Conservation (phyloP, 2,329 filamentous ascomycete genomes). For the Aureobasidium sp. region DNA sequence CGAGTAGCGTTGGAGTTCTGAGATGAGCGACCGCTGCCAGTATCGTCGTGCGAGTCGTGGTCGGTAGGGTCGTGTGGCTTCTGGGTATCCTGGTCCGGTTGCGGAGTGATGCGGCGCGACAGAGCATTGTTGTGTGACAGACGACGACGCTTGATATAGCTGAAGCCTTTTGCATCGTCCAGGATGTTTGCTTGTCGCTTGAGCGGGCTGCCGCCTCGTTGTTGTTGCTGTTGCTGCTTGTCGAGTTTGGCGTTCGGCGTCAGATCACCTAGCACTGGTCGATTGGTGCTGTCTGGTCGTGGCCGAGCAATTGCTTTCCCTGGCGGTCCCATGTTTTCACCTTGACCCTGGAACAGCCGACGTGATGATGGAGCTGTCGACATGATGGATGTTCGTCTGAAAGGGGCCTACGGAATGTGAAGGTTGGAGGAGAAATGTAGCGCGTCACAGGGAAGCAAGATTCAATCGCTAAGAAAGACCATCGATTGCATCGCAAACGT, state of each 20-base stretch:
- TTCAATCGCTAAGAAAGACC: neutral
- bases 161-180: conserved; percentile 24
- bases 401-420: neutral
- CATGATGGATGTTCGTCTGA: neutral
- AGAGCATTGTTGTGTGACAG: conserved; percentile 9
- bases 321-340: conserved; percentile 4
- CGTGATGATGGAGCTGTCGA: conserved; percentile 5
- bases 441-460: conserved; percentile 7
- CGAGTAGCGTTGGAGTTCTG: conserved; percentile 24
- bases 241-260: conserved; percentile 23
- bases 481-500: neutral
- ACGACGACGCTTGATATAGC: conserved; percentile 26
- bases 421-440: neutral
- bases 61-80: conserved; percentile 18
- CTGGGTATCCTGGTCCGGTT: neutral
- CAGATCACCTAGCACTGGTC: conserved; percentile 21
- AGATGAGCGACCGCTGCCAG: conserved; percentile 16
- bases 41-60: conserved; percentile 5
- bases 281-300: neutral
- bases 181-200: conserved; percentile 25
- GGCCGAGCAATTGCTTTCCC: conserved; percentile 3
- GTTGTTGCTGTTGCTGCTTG: neutral
- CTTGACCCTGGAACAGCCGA: neutral
- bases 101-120: neutral
- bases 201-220: conserved; percentile 22